phyloP scores from a whole-genome alignment of 495 filamentous ascomycete genomes.

The Neurospora discreta region DNA sequence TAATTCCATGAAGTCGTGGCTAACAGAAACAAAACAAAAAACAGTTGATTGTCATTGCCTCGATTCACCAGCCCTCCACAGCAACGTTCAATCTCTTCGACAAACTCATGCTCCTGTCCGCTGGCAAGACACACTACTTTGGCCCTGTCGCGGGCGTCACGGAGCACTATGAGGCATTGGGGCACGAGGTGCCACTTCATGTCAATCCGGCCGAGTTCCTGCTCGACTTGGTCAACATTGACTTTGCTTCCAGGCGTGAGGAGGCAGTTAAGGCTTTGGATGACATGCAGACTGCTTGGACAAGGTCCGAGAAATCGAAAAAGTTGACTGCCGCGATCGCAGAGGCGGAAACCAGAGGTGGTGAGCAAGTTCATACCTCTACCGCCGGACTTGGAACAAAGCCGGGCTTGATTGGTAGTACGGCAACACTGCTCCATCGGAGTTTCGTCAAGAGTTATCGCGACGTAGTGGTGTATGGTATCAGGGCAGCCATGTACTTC shows the following conservation, averaged over 20 bases:
- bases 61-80: constrained; percentile 74
- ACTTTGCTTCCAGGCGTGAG: constrained; percentile 44
- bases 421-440: constrained; percentile 48
- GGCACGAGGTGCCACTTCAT: constrained; percentile 48
- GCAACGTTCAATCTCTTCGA: constrained; percentile 69
- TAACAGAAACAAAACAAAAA: constrained; percentile 41
- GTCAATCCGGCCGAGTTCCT: constrained; percentile 72
- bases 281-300: constrained; percentile 36
- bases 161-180: constrained; percentile 47
- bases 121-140: constrained; percentile 57
- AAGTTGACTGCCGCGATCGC: constrained; percentile 10
- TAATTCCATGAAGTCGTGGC: not conserved
- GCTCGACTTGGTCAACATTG: constrained; percentile 63
- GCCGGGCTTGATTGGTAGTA: constrained; percentile 14
- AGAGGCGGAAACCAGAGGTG: not conserved
- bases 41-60: constrained; percentile 59
- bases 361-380: not conserved
- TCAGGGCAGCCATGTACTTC: constrained; percentile 70
- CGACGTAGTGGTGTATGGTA: constrained; percentile 72
- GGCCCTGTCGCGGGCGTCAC: constrained; percentile 43
- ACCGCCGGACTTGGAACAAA: constrained; percentile 1
- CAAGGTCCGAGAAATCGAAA: constrained; percentile 6
- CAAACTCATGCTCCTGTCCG: constrained; percentile 61
- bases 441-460: constrained; percentile 71
- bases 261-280: constrained; percentile 27